Conservation (phyloP, 257 asterid species). For the Primulina eburnea region DNA sequence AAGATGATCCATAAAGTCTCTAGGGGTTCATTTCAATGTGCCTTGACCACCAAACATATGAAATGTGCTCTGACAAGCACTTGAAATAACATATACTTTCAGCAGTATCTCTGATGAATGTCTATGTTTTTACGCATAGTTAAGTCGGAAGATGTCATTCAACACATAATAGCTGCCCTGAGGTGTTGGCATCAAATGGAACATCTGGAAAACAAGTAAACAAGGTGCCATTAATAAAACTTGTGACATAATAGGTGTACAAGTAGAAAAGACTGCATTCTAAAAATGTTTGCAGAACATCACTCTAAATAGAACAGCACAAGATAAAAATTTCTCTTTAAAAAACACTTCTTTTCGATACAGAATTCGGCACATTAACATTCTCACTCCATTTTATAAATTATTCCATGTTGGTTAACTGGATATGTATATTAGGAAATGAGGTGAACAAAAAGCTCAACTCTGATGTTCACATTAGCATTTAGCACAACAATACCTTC, state of each 20-base stretch:
- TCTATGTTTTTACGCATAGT: constrained; percentile 26
- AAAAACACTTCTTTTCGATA: too few relatives aligned
- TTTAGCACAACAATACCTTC: background rate
- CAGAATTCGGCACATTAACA: background rate
- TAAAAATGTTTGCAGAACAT: background rate
- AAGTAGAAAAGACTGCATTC: background rate
- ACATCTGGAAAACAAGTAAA: constrained; percentile 29
- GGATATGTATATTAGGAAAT: background rate
- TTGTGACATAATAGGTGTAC: background rate
- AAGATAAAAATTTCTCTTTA: too few relatives aligned
- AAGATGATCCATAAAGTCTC: background rate
- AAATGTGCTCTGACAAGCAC: background rate
- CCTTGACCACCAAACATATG: constrained; percentile 1
- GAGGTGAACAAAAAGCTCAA: background rate
- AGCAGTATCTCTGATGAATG: background rate
- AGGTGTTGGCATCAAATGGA: constrained; percentile 42
- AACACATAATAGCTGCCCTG: constrained; percentile 37
- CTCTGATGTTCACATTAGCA: background rate
- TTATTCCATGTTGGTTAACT: background rate
- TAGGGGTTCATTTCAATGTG: constrained; percentile 5
- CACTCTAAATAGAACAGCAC: background rate
- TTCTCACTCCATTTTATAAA: background rate
- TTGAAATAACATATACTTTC: constrained; percentile 1
- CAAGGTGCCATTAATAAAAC: background rate
- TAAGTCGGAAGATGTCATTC: constrained; percentile 39